A percentile compares a stretch with the other conserved stretches of the same genome.
phyloP scores from a whole-genome alignment of 371 early-diverging fungal species.

The Cokeromyces recurvatus region DNA sequence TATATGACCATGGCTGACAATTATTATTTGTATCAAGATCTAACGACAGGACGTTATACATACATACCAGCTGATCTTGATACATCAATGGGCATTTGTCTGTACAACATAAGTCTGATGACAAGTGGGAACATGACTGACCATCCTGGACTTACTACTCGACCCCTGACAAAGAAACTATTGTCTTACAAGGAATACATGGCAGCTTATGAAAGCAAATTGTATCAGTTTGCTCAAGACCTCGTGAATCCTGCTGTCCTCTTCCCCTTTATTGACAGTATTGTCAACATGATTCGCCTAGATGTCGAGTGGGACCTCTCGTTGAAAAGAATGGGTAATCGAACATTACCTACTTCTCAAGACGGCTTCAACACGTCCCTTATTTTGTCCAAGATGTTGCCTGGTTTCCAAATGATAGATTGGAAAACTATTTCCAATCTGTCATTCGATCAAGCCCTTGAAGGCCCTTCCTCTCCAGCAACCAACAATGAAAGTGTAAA shows the following conservation, averaged over 20 bases:
- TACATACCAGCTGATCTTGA: conserved; percentile 32
- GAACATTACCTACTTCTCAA: too few species aligned
- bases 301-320: conserved; percentile 20
- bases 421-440: too few species aligned
- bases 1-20: conserved; percentile 23
- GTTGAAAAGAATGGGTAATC: conserved; percentile 3
- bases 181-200: conserved; percentile 9
- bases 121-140: conserved; percentile 19
- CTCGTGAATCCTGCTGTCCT: conserved; percentile 14
- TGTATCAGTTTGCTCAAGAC: conserved; percentile 2
- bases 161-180: conserved; percentile 12
- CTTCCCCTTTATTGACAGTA: conserved; percentile 13
- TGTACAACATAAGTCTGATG: conserved; percentile 1
- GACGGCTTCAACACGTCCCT: too few species aligned
- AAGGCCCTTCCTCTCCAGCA: not conserved
- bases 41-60: conserved; percentile 6
- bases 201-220: conserved; percentile 6
- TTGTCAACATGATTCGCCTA: conserved; percentile 14
- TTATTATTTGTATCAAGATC: conserved; percentile 22
- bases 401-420: too few species aligned
- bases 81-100: conserved; percentile 17
- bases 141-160: conserved; percentile 18
- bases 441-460: not conserved
- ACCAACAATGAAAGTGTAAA: not conserved
- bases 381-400: too few species aligned